Percentiles rank a stretch among this genome's conserved stretches.
These are phyloP conservation scores for Penium margaritaceum DNA, from an alignment of 139 green algal species.

Conservation along the genomic window DNA sequence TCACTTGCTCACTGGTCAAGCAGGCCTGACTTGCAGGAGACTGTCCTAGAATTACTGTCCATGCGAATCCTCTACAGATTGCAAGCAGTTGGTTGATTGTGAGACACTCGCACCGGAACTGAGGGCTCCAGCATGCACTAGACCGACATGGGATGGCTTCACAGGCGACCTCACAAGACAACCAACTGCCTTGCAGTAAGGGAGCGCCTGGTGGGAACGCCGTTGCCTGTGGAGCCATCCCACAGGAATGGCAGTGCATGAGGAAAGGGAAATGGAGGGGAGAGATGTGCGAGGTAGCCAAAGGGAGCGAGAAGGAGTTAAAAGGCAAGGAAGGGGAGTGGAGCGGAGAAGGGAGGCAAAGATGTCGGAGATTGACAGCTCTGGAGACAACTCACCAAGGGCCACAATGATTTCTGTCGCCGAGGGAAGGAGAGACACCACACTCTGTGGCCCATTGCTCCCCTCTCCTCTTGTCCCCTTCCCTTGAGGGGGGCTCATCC, in stretches of 20 bases:
- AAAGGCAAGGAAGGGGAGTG: background rate
- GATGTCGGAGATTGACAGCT: background rate
- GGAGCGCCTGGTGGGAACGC: background rate
- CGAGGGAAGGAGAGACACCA: conserved; percentile 63
- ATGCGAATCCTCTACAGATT: too few species aligned
- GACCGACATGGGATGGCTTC: too few species aligned
- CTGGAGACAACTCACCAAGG: conserved; percentile 55
- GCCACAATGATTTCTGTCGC: conserved; percentile 71
- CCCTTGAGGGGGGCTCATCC: too few species aligned
- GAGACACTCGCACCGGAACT: too few species aligned
- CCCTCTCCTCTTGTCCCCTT: too few species aligned
- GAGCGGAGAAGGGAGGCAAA: background rate
- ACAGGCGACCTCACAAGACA: too few species aligned
- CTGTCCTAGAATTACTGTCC: too few species aligned
- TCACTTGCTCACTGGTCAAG: too few species aligned
- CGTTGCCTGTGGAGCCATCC: background rate
- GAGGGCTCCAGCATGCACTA: too few species aligned
- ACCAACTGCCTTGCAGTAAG: too few species aligned
- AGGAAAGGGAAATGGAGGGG: background rate
- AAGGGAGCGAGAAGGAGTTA: background rate
- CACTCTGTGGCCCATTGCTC: conserved; percentile 2
- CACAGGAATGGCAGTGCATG: background rate
- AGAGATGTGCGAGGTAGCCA: background rate
- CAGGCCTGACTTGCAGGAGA: too few species aligned
- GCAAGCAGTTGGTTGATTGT: too few species aligned